Conservation (phyloP, 2,329 filamentous ascomycete species). For the Venturia oleaginea region DNA sequence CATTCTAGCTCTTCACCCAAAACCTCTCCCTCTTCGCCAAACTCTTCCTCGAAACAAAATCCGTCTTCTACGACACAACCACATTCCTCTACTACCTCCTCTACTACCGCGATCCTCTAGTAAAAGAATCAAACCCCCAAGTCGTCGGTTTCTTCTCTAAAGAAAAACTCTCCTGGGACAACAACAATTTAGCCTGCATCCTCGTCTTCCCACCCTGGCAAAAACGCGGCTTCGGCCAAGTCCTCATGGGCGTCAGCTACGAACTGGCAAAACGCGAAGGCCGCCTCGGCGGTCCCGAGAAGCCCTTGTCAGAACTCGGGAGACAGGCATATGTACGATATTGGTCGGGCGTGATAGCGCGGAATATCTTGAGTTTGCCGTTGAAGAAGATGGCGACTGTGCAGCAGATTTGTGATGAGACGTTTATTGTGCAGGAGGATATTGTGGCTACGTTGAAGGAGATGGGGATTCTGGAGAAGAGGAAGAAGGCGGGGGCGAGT, state of each 20-base stretch:
- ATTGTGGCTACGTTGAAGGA: constrained; percentile 67
- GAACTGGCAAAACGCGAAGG: constrained; percentile 79
- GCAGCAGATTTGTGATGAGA: constrained; percentile 62
- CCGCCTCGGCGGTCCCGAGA: constrained; percentile 83
- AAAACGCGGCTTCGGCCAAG: constrained; percentile 73
- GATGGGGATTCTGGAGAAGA: constrained; percentile 60
- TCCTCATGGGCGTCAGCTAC: constrained; percentile 90
- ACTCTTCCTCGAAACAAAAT: constrained; percentile 96
- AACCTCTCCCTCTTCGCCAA: constrained; percentile 95
- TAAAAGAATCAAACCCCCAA: constrained; percentile 29
- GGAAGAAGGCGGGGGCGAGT: constrained; percentile 42
- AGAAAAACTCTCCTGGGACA: constrained; percentile 98
- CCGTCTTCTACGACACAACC: constrained; percentile 92
- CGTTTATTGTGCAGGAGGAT: constrained; percentile 80
- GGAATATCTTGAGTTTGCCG: constrained; percentile 45
- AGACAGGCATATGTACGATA: constrained; percentile 73
- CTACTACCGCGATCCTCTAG: constrained; percentile 55
- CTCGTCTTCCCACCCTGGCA: constrained; percentile 94
- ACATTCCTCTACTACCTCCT: constrained; percentile 94
- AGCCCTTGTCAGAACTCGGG: constrained; percentile 80
- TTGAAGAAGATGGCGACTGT: constrained; percentile 51
- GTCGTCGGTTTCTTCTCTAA: constrained; percentile 98
- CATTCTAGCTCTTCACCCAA: constrained; percentile 65
- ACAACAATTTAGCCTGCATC: constrained; percentile 95
- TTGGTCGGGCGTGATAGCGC: constrained; percentile 76